A percentile compares a stretch with the other conserved stretches of the same genome.
Evolutionary conservation across 2,329 filamentous ascomycete species (phyloP).

Genomic region (Davidsoniella neocaledoniae): DNA sequence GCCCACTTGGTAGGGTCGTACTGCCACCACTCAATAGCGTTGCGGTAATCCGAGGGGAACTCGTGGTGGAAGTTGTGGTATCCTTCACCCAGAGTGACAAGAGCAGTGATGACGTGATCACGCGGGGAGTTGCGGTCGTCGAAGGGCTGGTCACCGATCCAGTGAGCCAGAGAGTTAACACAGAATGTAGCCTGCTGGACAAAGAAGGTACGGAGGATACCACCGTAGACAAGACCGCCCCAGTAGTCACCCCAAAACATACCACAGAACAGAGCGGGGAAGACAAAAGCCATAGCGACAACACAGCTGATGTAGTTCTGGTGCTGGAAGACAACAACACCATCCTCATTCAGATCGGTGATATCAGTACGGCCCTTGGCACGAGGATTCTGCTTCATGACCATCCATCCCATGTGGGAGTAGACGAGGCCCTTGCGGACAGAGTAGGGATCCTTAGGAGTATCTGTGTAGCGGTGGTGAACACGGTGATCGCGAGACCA

Average conservation of each 20-base stretch:
- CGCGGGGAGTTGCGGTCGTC: conserved; percentile 84
- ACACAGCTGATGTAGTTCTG: conserved; percentile 71
- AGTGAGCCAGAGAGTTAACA: conserved; percentile 80
- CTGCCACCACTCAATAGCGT: conserved; percentile 79
- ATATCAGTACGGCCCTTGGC: conserved; percentile 77
- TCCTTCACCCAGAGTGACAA: conserved; percentile 73
- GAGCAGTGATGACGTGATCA: conserved; percentile 71
- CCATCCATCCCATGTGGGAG: conserved; percentile 71
- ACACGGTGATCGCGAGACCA: conserved; percentile 77
- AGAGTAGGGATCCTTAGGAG: conserved; percentile 80
- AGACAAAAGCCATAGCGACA: conserved; percentile 56
- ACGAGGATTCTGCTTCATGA: conserved; percentile 88
- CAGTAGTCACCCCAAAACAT: conserved; percentile 66
- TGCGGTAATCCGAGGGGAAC: conserved; percentile 85
- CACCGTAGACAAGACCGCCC: conserved; percentile 71
- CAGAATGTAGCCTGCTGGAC: conserved; percentile 89
- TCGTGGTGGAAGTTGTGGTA: conserved; percentile 97
- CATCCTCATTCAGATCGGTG: conserved; percentile 71
- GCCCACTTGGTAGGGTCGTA: conserved; percentile 86
- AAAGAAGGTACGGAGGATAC: conserved; percentile 75
- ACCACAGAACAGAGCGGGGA: conserved; percentile 61
- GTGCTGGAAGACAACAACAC: conserved; percentile 77
- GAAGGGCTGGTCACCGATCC: conserved; percentile 83
- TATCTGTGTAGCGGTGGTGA: conserved; percentile 84
- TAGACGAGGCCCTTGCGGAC: conserved; percentile 77